These are phyloP conservation scores for Candida sp. DNA, from an alignment of 1,139 yeast species.

Conservation along the genomic window DNA sequence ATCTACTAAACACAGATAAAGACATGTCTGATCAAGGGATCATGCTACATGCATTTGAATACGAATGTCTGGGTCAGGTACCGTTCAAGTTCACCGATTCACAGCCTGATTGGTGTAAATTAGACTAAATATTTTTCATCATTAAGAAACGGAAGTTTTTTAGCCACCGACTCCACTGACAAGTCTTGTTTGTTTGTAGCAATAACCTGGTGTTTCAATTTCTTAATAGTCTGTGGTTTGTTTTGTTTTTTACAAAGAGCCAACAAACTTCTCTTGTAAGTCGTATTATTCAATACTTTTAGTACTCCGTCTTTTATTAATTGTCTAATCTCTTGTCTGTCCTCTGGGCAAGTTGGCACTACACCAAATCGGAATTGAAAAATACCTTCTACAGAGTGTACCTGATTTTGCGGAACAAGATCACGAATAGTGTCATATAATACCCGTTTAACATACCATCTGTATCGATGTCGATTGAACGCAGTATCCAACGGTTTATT, in stretches of 20 bases:
- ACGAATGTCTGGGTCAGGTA: conserved; percentile 18
- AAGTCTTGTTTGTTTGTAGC: neutral
- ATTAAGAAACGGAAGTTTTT: conserved; percentile 20
- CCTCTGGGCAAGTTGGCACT: conserved; percentile 34
- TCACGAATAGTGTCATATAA: conserved; percentile 18
- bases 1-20: conserved; percentile 34
- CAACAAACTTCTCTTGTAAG: conserved; percentile 10
- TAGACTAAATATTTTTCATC: conserved; percentile 6
- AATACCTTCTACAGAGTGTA: conserved; percentile 28
- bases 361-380: conserved; percentile 35
- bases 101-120: conserved; percentile 36
- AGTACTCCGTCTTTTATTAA: conserved; percentile 26
- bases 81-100: conserved; percentile 27
- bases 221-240: too few species aligned
- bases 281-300: conserved; percentile 19
- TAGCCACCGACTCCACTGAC: conserved; percentile 3
- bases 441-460: conserved; percentile 22
- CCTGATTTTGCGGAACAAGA: neutral
- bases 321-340: conserved; percentile 22
- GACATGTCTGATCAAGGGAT: conserved; percentile 34
- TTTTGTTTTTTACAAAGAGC: conserved; percentile 5
- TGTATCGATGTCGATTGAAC: conserved; percentile 24
- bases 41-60: conserved; percentile 59
- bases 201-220: too few species aligned
- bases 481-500: conserved; percentile 33